Percentiles rank a stretch among this genome's conserved stretches.
Evolutionary conservation across 2,329 filamentous ascomycete species (phyloP).

Genomic region (Orbilia oligospora): DNA sequence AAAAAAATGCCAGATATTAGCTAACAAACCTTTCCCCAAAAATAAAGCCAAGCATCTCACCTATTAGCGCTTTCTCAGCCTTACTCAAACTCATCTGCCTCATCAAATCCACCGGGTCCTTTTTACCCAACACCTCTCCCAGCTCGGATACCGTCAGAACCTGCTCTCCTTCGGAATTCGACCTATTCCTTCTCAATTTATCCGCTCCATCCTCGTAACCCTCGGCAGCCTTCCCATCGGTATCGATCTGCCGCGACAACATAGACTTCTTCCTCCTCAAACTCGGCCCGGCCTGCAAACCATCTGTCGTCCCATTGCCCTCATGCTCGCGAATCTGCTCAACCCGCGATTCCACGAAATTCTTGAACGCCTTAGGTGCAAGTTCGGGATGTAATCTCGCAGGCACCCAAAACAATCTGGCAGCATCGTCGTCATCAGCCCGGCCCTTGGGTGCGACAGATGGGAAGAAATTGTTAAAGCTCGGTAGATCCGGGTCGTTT

Average conservation of each 20-base stretch:
- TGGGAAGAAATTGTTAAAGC: slow-evolving; percentile 78
- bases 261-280: slow-evolving; percentile 92
- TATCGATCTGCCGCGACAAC: slow-evolving; percentile 91
- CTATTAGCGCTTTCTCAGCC: slow-evolving; percentile 66
- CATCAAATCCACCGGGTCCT: slow-evolving; percentile 79
- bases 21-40: not conserved
- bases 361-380: slow-evolving; percentile 95
- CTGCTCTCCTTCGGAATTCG: slow-evolving; percentile 72
- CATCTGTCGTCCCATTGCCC: slow-evolving; percentile 73
- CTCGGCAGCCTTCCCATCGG: slow-evolving; percentile 72
- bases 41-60: slow-evolving; percentile 54
- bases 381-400: slow-evolving; percentile 94
- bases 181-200: slow-evolving; percentile 80
- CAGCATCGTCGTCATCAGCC: slow-evolving; percentile 88
- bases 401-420: slow-evolving; percentile 93
- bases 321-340: slow-evolving; percentile 76
- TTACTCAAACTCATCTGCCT: slow-evolving; percentile 76
- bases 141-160: slow-evolving; percentile 77
- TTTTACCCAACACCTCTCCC: slow-evolving; percentile 79
- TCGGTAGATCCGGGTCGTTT: slow-evolving; percentile 81
- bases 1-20: slow-evolving; percentile 64
- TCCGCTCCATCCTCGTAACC: slow-evolving; percentile 89
- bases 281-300: slow-evolving; percentile 74
- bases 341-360: slow-evolving; percentile 92
- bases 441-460: slow-evolving; percentile 79